Conservation (phyloP, 768 basidiomycete species). For the Boletellus sp. region DNA sequence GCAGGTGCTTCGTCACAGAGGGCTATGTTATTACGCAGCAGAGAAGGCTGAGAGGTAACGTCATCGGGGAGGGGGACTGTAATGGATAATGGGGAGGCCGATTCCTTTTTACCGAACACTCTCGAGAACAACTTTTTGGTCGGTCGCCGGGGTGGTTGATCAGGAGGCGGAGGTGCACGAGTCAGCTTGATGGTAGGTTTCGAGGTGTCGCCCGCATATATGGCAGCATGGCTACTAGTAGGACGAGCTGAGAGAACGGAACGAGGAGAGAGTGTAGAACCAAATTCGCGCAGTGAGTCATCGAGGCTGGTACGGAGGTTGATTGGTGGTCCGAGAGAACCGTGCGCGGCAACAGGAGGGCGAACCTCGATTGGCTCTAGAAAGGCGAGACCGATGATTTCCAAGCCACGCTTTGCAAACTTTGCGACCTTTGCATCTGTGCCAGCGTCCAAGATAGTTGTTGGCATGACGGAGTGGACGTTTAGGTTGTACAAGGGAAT, state of each 20-base stretch:
- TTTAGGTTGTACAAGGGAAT: conserved; percentile 85
- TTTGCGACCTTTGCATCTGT: conserved; percentile 84
- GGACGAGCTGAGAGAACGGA: conserved; percentile 10
- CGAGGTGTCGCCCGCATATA: not conserved
- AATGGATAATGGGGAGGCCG: conserved; percentile 16
- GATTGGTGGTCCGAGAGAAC: conserved; percentile 7
- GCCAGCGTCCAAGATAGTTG: conserved; percentile 82
- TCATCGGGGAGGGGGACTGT: conserved; percentile 28
- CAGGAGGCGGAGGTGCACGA: conserved; percentile 12
- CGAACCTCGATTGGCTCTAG: conserved; percentile 80
- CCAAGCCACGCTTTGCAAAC: conserved; percentile 68
- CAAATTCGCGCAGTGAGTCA: conserved; percentile 20
- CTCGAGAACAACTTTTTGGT: conserved; percentile 63
- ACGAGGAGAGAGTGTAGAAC: conserved; percentile 9
- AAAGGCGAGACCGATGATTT: conserved; percentile 73
- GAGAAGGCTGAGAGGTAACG: conserved; percentile 18
- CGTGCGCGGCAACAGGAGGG: conserved; percentile 22
- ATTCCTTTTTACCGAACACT: conserved; percentile 59
- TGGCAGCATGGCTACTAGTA: not conserved
- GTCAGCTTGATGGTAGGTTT: conserved; percentile 16
- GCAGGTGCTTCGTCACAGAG: conserved; percentile 17
- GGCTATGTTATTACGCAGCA: conserved; percentile 2
- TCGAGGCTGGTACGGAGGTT: conserved; percentile 32
- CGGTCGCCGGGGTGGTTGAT: conserved; percentile 35
- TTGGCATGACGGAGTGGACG: conserved; percentile 84